Base-by-base conservation (phyloP, 2,329 filamentous ascomycete species). In the Exophiala spinifera region DNA sequence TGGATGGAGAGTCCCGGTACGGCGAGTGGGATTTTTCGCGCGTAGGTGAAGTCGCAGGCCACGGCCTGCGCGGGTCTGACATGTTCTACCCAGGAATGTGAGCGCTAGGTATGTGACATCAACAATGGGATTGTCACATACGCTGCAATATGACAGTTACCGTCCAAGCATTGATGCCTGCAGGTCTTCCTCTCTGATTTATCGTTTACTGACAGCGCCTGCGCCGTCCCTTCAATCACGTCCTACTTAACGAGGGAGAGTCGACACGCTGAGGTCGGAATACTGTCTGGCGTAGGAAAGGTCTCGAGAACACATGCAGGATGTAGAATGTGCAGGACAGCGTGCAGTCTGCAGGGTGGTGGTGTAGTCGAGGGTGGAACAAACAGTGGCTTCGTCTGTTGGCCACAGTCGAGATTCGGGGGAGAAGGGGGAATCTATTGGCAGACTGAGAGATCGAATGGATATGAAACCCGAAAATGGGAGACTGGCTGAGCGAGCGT, bases 1-100 rank as follows among this genome's bases (percentile, higher is more conserved):
- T 83, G 50, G 84, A 82, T 21, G 83, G 80, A 40, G 87, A 86
- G 61, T 85, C 83, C 64, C 86, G 81, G 70, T 88, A 89, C 54
- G 81, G 76, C 65, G 76, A 80, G 65, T 81, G 78, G 57, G 66
- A 65, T 52, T 83, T 80, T 63, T 86, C 82, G 64, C 80, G 80
- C 51, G 78, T 78, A 59, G 84, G 79, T 63, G 80, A 79, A 53
- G 71, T 67, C 43, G 76, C 79, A 63, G 80, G 80, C 66, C 84
- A 83, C 54, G 87, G 87, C 70, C 86, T 79, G 63, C 76, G 78
- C 55, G 79, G 79, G 61, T 79, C 70, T 64, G 79, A 79, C 75
- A 77, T 78, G 52, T 63, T 44, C 47, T 55, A 17, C 42, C 36
- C 28, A 50, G 46, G 55, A 57, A 57, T 57, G 57, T 60, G 45